These are phyloP conservation scores for Suhomyces guaymorum DNA, from an alignment of 1,139 yeast genomes.

Conservation along the genomic window DNA sequence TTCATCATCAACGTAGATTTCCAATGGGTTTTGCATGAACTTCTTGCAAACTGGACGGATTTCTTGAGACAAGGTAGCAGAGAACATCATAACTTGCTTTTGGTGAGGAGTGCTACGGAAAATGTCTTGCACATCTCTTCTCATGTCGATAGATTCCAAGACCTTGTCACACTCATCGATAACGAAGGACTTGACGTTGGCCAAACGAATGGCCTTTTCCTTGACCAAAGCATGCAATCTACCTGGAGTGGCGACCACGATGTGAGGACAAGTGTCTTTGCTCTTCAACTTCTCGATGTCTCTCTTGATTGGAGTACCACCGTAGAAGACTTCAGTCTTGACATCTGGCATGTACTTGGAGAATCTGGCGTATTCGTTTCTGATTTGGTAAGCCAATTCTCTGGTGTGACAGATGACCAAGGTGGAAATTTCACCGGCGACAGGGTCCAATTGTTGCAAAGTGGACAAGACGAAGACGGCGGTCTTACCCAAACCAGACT, in stretches of 20 bases:
- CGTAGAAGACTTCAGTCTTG: slow-evolving; percentile 93
- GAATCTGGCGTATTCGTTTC: slow-evolving; percentile 96
- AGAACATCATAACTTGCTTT: slow-evolving; percentile 99
- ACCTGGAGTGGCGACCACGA: slow-evolving; percentile 98
- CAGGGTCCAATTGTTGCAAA: slow-evolving; percentile 95
- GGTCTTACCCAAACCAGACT: slow-evolving; percentile 98
- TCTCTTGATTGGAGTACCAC: slow-evolving; percentile 87
- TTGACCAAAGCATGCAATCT: slow-evolving; percentile 92
- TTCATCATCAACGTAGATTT: slow-evolving; percentile 96
- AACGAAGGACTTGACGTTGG: slow-evolving; percentile 90
- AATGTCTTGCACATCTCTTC: slow-evolving; percentile 97
- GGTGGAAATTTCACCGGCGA: slow-evolving; percentile 94
- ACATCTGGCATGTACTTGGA: slow-evolving; percentile 99
- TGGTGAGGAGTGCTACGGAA: slow-evolving; percentile 98
- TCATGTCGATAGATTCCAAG: slow-evolving; percentile 88
- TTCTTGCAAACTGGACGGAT: slow-evolving; percentile 97
- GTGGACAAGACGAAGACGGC: slow-evolving; percentile 97
- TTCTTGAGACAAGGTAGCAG: slow-evolving; percentile 93
- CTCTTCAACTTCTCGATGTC: slow-evolving; percentile 87
- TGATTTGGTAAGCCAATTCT: slow-evolving; percentile 97
- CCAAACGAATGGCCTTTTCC: slow-evolving; percentile 84
- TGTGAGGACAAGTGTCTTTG: slow-evolving; percentile 94
- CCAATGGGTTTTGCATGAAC: slow-evolving; percentile 97
- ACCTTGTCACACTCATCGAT: slow-evolving; percentile 99
- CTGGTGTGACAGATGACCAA: slow-evolving; percentile 97